Conservation (phyloP, 176 grass and related monocot genomes). For the Avena sativa region DNA sequence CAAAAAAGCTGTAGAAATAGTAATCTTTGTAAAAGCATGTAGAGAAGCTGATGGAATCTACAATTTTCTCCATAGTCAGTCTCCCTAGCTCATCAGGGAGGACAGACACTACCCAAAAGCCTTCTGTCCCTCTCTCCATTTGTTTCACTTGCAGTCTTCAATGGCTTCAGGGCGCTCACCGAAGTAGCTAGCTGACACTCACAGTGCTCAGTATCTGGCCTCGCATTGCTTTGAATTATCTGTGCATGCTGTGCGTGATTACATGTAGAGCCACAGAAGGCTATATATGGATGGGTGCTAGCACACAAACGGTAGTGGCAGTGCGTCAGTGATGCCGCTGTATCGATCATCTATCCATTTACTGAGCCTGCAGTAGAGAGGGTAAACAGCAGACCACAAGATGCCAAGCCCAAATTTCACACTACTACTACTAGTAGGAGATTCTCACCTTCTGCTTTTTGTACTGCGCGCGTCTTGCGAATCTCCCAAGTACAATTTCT, state of each 20-base stretch:
- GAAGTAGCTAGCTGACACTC: constrained; percentile 1
- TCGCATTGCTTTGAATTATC: constrained; percentile 24
- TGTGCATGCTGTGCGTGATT: constrained; percentile 21
- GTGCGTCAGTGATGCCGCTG: constrained; percentile 35
- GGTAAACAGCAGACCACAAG: constrained; percentile 55
- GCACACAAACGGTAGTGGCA: constrained; percentile 26
- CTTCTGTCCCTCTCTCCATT: constrained; percentile 45
- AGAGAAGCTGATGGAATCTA: too few relatives aligned
- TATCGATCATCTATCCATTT: constrained; percentile 52
- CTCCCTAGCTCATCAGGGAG: not conserved
- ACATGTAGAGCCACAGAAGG: constrained; percentile 37
- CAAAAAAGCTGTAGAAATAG: too few relatives aligned
- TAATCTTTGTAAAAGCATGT: too few relatives aligned
- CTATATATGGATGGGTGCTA: constrained; percentile 24
- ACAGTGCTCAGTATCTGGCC: not conserved
- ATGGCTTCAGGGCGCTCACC: constrained; percentile 22
- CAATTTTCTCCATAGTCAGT: not conserved
- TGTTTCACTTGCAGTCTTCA: constrained; percentile 47
- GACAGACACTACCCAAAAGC: constrained; percentile 40
- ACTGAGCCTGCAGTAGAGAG: constrained; percentile 35
- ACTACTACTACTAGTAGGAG: not conserved
- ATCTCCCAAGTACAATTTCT: constrained; percentile 65
- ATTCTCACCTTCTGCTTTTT: constrained; percentile 48
- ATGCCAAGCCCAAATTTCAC: constrained; percentile 52
- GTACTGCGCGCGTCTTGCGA: constrained; percentile 19